Evolutionary conservation across 2,329 filamentous ascomycete species (phyloP).

Genomic region (Phialocephala sp.): DNA sequence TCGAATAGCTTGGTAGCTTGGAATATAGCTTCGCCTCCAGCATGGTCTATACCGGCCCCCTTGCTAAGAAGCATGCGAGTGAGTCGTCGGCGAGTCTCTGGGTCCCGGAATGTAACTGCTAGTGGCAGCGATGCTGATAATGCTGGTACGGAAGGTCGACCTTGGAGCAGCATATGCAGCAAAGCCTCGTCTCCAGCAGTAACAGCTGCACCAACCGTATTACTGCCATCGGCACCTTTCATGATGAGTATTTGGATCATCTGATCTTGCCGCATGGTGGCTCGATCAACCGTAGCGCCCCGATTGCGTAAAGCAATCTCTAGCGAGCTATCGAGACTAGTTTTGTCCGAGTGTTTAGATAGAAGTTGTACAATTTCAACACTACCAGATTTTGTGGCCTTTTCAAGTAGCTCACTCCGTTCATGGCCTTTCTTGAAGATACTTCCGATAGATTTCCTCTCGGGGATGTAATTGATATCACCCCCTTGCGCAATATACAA

Average conservation of each 20-base stretch:
- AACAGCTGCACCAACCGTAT: conserved; percentile 23
- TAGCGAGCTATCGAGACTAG: conserved; percentile 18
- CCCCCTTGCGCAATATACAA: conserved; percentile 19
- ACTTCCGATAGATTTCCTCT: conserved; percentile 19
- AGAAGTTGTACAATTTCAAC: conserved; percentile 26
- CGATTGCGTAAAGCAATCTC: conserved; percentile 23
- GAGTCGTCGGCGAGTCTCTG: conserved; percentile 16
- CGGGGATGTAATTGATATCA: conserved; percentile 24
- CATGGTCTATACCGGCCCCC: conserved; percentile 26
- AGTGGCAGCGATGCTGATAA: conserved; percentile 26
- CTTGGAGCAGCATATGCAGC: conserved; percentile 26
- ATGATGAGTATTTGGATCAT: conserved; percentile 28
- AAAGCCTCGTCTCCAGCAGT: conserved; percentile 24
- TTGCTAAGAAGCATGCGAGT: conserved; percentile 26
- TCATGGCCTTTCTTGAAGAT: conserved; percentile 21
- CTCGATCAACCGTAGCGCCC: conserved; percentile 10
- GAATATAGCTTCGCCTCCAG: conserved; percentile 21
- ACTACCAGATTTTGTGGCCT: conserved; percentile 18
- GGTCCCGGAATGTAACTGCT: conserved; percentile 19
- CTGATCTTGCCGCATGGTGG: conserved; percentile 22
- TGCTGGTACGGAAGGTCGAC: conserved; percentile 14
- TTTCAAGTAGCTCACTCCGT: conserved; percentile 25
- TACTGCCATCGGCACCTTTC: conserved; percentile 24
- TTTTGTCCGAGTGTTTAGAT: conserved; percentile 18
- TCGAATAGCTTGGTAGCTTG: conserved; percentile 27